Evolutionary conservation across 495 filamentous ascomycete species (phyloP), one percentile per base, ranked within the genome.

Genomic region (Penicillium maclennaniae): DNA sequence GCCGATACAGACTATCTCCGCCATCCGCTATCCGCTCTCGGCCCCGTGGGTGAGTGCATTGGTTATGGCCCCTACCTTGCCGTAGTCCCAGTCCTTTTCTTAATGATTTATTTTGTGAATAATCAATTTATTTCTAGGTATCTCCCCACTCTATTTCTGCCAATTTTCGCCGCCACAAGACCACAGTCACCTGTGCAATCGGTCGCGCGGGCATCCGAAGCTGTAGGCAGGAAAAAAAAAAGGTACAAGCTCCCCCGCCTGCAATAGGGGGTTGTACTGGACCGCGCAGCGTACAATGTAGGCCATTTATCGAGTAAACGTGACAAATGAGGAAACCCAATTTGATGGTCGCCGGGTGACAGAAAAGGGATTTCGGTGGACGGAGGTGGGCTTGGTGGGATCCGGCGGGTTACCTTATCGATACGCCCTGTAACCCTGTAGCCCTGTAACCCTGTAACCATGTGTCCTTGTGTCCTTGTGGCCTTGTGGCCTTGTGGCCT

Each of bases 251-350:
- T 31, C 34, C 45, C 43, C 37, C 39, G 34, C 27, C 36, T 43
- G 43, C 52, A 59, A 59, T 38, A 31, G 38, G 54, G 44, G 51
- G 23, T 23, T 58, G 63, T 67, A 58, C 63, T 64, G 54, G 48
- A 20, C 34, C 59, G 26, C 55, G 44, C 61, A 49, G 52, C 56
- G 63, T 67, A 67, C 34, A 67, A 60, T 67, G 51, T 53, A 60
- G 54, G 52, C 61, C 51, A 45, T 55, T 54, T 57, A 64, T 59
- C 58, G 39, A 56, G 37, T 54, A 44, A 58, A 57, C 21, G 61
- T 67, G 63, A 67, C 63, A 67, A 67, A 67, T 67, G 55, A 26
- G 40, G 51, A 53, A 53, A 61, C 53, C 47, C 53, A 67, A 67
- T 67, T 64, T 53, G 53, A 47, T 41, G 51, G 53, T 12, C 8